These are phyloP conservation scores for Ascoidea rubescens DNA, from an alignment of 805 yeast genomes.

Conservation along the genomic window DNA sequence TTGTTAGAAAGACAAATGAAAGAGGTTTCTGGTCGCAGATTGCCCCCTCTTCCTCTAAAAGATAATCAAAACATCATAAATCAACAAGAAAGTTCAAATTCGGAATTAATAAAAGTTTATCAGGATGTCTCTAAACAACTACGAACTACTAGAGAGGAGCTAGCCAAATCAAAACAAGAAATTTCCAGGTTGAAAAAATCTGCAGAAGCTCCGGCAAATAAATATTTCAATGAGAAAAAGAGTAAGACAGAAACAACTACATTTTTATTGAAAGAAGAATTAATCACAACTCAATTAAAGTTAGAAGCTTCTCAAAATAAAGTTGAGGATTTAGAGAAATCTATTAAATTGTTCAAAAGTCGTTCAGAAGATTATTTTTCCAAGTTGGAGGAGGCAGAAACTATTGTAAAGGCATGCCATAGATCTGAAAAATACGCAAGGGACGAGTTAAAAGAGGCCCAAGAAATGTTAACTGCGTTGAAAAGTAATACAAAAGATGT, in stretches of 20 bases:
- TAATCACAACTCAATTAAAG: slow-evolving; percentile 35
- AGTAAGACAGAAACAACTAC: neutral
- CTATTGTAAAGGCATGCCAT: slow-evolving; percentile 48
- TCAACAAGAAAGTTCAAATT: slow-evolving; percentile 19
- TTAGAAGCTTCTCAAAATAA: slow-evolving; percentile 43
- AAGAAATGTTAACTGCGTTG: slow-evolving; percentile 29
- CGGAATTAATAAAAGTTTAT: slow-evolving; percentile 27
- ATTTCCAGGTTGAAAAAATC: slow-evolving; percentile 24
- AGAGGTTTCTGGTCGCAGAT: slow-evolving; percentile 8
- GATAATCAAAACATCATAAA: slow-evolving; percentile 17
- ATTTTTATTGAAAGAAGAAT: slow-evolving; percentile 27
- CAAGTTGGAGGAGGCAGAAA: slow-evolving; percentile 69
- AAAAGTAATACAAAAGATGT: slow-evolving; percentile 40
- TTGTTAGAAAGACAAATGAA: slow-evolving; percentile 23
- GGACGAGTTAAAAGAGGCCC: slow-evolving; percentile 38
- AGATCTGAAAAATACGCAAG: slow-evolving; percentile 43
- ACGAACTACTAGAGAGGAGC: slow-evolving; percentile 28
- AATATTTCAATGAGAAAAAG: slow-evolving; percentile 11
- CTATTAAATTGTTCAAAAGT: slow-evolving; percentile 46
- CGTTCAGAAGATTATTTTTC: slow-evolving; percentile 64
- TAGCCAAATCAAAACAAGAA: slow-evolving; percentile 25
- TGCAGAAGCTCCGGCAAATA: slow-evolving; percentile 23
- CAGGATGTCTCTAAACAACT: slow-evolving; percentile 35
- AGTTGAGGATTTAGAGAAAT: slow-evolving; percentile 38
- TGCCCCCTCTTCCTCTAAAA: slow-evolving; percentile 12